Conservation (phyloP, 1,284 basidiomycete species). For the Trametes sp. region DNA sequence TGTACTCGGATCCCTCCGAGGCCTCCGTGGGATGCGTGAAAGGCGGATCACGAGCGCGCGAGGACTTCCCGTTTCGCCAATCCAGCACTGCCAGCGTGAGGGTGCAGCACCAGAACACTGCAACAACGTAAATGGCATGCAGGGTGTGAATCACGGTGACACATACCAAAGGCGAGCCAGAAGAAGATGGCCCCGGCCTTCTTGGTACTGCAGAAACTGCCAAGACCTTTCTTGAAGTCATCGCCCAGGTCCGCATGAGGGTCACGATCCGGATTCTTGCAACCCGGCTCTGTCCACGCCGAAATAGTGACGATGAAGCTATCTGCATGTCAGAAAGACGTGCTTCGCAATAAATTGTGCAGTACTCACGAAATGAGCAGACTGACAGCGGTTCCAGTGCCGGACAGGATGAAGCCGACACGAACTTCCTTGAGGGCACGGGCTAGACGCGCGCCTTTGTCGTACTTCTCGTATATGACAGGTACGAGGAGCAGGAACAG, state of each 20-base stretch:
- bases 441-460: slow-evolving; percentile 77
- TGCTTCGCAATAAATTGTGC: neutral
- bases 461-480: slow-evolving; percentile 86
- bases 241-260: slow-evolving; percentile 68
- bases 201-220: slow-evolving; percentile 89
- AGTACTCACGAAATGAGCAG: slow-evolving; percentile 75
- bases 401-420: slow-evolving; percentile 81
- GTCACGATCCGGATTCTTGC: slow-evolving; percentile 78
- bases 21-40: slow-evolving; percentile 66
- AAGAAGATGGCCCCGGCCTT: slow-evolving; percentile 88
- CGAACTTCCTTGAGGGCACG: slow-evolving; percentile 83
- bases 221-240: slow-evolving; percentile 70
- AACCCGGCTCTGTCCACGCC: slow-evolving; percentile 83
- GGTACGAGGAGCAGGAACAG: slow-evolving; percentile 79
- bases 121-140: too few relatives aligned
- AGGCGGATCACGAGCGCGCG: slow-evolving; percentile 70
- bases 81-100: slow-evolving; percentile 68
- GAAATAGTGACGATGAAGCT: slow-evolving; percentile 80
- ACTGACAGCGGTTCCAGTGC: slow-evolving; percentile 67
- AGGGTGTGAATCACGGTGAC: too few relatives aligned
- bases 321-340: slow-evolving; percentile 7
- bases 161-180: slow-evolving; percentile 79
- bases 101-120: slow-evolving; percentile 74
- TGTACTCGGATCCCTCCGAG: slow-evolving; percentile 53
- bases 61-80: slow-evolving; percentile 75